Evolutionary conservation across 2,329 filamentous ascomycete genomes (phyloP).

Genomic region (Clarireedia monteithiana): DNA sequence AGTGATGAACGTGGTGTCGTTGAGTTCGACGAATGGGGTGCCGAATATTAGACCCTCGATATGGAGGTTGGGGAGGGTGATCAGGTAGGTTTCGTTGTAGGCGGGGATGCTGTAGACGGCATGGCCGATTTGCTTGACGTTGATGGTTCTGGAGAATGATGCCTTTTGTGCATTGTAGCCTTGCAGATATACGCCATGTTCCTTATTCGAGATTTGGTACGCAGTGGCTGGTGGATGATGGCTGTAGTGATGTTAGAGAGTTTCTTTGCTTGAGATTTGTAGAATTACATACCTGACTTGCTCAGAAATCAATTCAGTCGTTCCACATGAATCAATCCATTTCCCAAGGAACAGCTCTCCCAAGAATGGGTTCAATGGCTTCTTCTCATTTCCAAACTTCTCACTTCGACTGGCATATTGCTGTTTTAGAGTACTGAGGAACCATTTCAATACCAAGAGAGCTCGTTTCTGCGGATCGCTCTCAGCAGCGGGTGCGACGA

Average conservation of each 20-base stretch:
- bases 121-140: slow-evolving; percentile 91
- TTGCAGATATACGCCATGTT: slow-evolving; percentile 69
- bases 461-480: slow-evolving; percentile 74
- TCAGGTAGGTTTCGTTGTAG: slow-evolving; percentile 60
- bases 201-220: slow-evolving; percentile 83
- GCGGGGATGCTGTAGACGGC: slow-evolving; percentile 69
- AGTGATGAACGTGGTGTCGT: slow-evolving; percentile 75
- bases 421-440: slow-evolving; percentile 85
- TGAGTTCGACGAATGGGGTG: slow-evolving; percentile 83
- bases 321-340: slow-evolving; percentile 77
- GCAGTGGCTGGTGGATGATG: slow-evolving; percentile 94
- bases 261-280: not conserved
- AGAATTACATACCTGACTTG: slow-evolving; percentile 62
- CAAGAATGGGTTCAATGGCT: slow-evolving; percentile 92
- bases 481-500: slow-evolving; percentile 76
- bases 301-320: slow-evolving; percentile 82
- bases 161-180: slow-evolving; percentile 97
- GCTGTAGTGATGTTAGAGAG: slow-evolving; percentile 31
- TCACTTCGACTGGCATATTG: slow-evolving; percentile 72
- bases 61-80: slow-evolving; percentile 84
- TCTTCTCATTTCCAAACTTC: slow-evolving; percentile 84
- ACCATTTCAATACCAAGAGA: slow-evolving; percentile 90
- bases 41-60: slow-evolving; percentile 88
- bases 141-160: slow-evolving; percentile 87
- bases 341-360: slow-evolving; percentile 89